Base-by-base conservation (phyloP, 2,329 filamentous ascomycete species). In the Colletotrichum chrysophilum region DNA sequence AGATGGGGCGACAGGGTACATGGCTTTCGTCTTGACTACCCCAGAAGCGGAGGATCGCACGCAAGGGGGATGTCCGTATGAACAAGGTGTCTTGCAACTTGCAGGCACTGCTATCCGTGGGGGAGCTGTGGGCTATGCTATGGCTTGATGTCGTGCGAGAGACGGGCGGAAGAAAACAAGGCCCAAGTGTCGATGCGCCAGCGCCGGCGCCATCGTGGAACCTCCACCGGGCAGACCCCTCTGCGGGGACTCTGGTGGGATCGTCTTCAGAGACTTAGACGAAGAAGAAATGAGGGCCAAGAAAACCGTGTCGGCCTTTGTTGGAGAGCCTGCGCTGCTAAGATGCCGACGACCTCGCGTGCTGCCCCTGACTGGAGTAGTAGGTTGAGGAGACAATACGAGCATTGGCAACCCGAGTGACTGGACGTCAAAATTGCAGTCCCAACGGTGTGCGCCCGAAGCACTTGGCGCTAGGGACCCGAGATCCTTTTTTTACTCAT, bases 401-500 rank as follows among this genome's bases (percentile, higher is more conserved):
- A 75, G 73, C 70, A 73, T 64, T 75, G 73, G 64, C 73, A 56
- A 58, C 30, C 64, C 62, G 36, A 68, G 32, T 60, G 32, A 30
- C 70, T 75, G 70, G 64, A 73, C 52, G 64, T 68, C 64, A 75
- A 75, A 65, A 68, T 73, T 75, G 64, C 70, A 75, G 73, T 75
- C 18, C 73, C 48, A 21, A 24, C 24, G 73, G 70, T 73, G 64
- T 75, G 65, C 56, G 70, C 73, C 70, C 43, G 48, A 56, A 12
- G 56, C 14, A 65, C 70, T 73, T 65, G 70, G 73, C 73, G 66
- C 36, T 24, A 38, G 38, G 34, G 55, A 32, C 14, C 18, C 24
- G 34, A 34, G 13, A 58, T 69, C 32, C 43, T 60, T 52, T 73
- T 72, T 52, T 48, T 62, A 34, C 26, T 9, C n/a, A n/a, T 10